Base-by-base conservation (phyloP, 1,139 yeast species). In the Yamadazyma aaseri region DNA sequence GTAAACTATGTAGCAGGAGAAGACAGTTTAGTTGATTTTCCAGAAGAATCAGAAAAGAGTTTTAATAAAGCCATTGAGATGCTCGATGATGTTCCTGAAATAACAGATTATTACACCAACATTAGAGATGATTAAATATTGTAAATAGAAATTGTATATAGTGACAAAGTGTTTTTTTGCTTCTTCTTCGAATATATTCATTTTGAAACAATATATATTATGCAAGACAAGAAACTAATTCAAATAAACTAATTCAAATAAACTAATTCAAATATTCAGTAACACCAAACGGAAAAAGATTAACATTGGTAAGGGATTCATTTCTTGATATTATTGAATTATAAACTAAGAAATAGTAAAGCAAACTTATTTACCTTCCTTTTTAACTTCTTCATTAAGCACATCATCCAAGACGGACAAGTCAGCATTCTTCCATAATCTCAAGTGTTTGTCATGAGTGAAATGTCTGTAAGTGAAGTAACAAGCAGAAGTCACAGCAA, bases 81-180 rank as follows among this genome's bases (percentile, higher is more conserved):
- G 36, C 64, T 90, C 34, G 95, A 86, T 40, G 86, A 79, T 26
- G 63, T 86, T 14, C 86, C 85, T 32, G 97, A 90, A 49, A 85
- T 90, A 21, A 79, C 87, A 6, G 87, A 81, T 44, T 79, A 85
- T 42, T 86, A 85, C 60, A 46, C 92, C 71, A 75, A 70, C 46
- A 66, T 73, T 28, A 53, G 52, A 34, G 42, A 41, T 15, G 34
- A 30, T 16, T 21, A 29, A 27, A 14, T 8, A 17, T 6, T 26
- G 39, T 32, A 38, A 23, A 35, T 38, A 35, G 38, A 26, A 27
- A 9, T 20, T n/a, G 28, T 20, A 30, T 3, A 34, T 14, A 18
- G 6, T 7, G 6, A 7, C 20, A 9, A 7, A 7, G 10, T 26
- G 10, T 17, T 18, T 12, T 16, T 22, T 28, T 23, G 12, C 13